A percentile compares a stretch with the other conserved stretches of the same genome.
Evolutionary conservation across 805 yeast genomes (phyloP).

Genomic region (Ogataea zsoltii): DNA sequence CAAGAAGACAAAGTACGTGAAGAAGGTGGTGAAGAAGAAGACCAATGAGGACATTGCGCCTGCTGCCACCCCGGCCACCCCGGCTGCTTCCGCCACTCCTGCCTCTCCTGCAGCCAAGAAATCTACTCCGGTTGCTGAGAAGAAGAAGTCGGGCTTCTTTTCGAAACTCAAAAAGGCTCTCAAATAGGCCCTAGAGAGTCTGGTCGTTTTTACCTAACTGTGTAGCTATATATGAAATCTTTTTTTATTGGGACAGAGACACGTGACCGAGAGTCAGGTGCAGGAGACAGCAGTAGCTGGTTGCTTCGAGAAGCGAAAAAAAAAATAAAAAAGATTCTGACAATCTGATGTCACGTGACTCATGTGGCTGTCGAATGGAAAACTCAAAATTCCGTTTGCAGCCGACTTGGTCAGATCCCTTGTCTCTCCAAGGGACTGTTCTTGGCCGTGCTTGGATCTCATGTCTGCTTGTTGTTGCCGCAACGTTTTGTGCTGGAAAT

Average conservation of each 20-base stretch:
- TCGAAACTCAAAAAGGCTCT: slow-evolving; percentile 44
- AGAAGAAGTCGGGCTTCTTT: slow-evolving; percentile 45
- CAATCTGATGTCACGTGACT: too few relatives aligned
- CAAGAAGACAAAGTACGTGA: slow-evolving; percentile 32
- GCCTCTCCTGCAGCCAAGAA: slow-evolving; percentile 11
- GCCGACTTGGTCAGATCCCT: too few relatives aligned
- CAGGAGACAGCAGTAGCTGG: too few relatives aligned
- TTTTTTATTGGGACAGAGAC: not conserved
- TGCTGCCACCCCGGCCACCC: slow-evolving; percentile 2
- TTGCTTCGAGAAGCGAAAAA: too few relatives aligned
- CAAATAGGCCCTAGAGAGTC: slow-evolving; percentile 21
- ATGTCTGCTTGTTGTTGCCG: too few relatives aligned
- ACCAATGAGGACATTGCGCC: slow-evolving; percentile 26
- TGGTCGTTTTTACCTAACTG: not conserved
- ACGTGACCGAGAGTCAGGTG: too few relatives aligned
- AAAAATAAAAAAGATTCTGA: too few relatives aligned
- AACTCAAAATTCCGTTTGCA: too few relatives aligned
- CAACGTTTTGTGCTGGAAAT: too few relatives aligned
- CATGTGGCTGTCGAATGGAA: too few relatives aligned
- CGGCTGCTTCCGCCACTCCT: slow-evolving; percentile 10
- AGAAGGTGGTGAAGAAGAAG: slow-evolving; percentile 33
- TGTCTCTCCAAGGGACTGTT: too few relatives aligned
- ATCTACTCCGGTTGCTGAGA: slow-evolving; percentile 19
- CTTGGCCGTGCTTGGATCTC: too few relatives aligned
- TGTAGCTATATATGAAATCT: slow-evolving; percentile 7